Evolutionary conservation across 2,329 filamentous ascomycete genomes (phyloP).

Genomic region (Cytospora leucostoma): DNA sequence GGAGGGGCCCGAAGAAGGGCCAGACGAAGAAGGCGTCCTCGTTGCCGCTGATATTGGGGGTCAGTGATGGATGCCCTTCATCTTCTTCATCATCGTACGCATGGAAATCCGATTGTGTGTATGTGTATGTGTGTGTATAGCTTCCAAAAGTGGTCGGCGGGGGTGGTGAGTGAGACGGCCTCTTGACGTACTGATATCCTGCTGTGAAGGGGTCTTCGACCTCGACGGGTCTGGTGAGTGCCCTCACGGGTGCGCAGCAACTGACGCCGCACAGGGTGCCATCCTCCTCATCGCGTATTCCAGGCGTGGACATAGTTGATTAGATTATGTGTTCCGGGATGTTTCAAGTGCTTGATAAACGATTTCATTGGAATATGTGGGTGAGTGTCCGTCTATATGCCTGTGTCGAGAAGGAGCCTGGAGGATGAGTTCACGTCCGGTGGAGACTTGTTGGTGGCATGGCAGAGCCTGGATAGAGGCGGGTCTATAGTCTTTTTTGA

Average conservation of each 20-base stretch:
- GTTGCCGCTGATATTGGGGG: too few relatives aligned
- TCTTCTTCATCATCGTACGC: too few relatives aligned
- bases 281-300: constrained; percentile 40
- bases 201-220: constrained; percentile 38
- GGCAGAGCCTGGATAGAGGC: constrained; percentile 12
- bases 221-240: constrained; percentile 47
- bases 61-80: too few relatives aligned
- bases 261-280: constrained; percentile 33
- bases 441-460: constrained; percentile 3
- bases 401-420: constrained; percentile 2
- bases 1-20: constrained; percentile 65
- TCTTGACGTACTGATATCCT: constrained; percentile 30
- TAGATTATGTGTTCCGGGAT: background rate
- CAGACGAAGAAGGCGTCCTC: constrained; percentile 55
- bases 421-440: constrained; percentile 12
- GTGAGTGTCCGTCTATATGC: background rate
- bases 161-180: too few relatives aligned
- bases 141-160: too few relatives aligned
- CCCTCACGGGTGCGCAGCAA: constrained; percentile 44
- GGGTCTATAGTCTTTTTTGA: background rate
- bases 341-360: background rate
- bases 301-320: constrained; percentile 4
- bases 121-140: too few relatives aligned
- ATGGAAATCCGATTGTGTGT: background rate
- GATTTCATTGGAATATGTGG: too few relatives aligned